Conservation (phyloP, 2,329 filamentous ascomycete species). For the Escovopsis weberi region DNA sequence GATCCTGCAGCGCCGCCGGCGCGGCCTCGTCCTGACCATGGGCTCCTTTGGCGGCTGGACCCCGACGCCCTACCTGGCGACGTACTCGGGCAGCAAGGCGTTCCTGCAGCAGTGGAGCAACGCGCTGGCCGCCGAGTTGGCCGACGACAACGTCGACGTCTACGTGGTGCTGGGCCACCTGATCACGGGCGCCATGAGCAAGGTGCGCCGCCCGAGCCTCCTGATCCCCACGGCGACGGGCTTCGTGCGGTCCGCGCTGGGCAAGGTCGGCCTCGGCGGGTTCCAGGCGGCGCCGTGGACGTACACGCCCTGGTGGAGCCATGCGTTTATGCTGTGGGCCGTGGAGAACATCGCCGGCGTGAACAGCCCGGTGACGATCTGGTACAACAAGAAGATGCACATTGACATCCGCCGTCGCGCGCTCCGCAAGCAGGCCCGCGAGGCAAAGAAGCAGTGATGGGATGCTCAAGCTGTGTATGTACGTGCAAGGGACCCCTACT, state of each 20-base stretch:
- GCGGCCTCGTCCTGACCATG: constrained; percentile 90
- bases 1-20: constrained; percentile 68
- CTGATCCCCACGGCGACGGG: constrained; percentile 67
- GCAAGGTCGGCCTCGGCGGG: constrained; percentile 69
- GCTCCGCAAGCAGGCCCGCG: constrained; percentile 68
- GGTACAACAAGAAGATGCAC: constrained; percentile 55
- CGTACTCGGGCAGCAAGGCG: constrained; percentile 94
- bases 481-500: too few species aligned
- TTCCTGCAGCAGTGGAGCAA: constrained; percentile 96
- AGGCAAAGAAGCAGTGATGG: constrained; percentile 51
- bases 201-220: constrained; percentile 66
- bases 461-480: too few species aligned
- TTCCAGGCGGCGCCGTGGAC: constrained; percentile 70
- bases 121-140: constrained; percentile 70
- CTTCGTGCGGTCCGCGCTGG: constrained; percentile 67
- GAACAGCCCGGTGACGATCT: constrained; percentile 31
- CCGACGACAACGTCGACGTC: constrained; percentile 69
- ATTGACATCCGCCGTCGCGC: constrained; percentile 69
- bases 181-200: constrained; percentile 93
- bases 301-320: constrained; percentile 86
- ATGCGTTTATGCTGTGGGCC: constrained; percentile 77
- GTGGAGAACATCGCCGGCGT: constrained; percentile 45
- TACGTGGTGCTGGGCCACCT: constrained; percentile 86
- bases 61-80: constrained; percentile 82
- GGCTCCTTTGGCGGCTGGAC: constrained; percentile 89